These are phyloP conservation scores for Sisymbrium altissimum DNA, from an alignment of 345 rosid genomes.

Conservation along the genomic window DNA sequence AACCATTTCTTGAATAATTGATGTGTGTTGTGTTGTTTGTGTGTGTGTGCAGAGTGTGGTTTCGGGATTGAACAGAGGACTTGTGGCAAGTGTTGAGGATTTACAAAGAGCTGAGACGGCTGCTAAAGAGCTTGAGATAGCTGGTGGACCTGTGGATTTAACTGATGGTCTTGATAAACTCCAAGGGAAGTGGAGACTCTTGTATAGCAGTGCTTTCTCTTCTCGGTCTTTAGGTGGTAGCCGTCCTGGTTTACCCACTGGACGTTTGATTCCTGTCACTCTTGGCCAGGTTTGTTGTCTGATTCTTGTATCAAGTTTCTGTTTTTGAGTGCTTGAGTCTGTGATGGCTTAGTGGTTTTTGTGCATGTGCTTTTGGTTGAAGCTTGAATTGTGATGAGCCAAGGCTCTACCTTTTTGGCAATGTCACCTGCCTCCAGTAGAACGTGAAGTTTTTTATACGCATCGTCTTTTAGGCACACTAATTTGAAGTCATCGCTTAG, in stretches of 20 bases:
- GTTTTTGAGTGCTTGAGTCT: not conserved
- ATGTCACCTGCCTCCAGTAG: too few relatives aligned
- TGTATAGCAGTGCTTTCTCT: conserved; percentile 92
- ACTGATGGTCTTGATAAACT: conserved; percentile 50
- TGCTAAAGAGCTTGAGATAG: conserved; percentile 73
- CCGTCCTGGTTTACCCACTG: conserved; percentile 88
- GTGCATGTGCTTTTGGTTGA: too few relatives aligned
- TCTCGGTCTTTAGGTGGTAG: conserved; percentile 87
- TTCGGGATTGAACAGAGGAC: conserved; percentile 87
- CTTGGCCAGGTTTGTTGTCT: conserved; percentile 69
- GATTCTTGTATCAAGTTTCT: not conserved
- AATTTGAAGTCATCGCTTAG: not conserved
- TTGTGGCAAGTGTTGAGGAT: conserved; percentile 67
- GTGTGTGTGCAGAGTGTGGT: conserved; percentile 56
- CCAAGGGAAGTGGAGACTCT: conserved; percentile 88
- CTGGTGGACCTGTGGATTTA: conserved; percentile 65
- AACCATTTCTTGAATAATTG: not conserved
- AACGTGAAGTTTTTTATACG: too few relatives aligned
- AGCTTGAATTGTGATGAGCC: too few relatives aligned
- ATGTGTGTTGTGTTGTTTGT: not conserved
- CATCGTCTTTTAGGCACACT: too few relatives aligned
- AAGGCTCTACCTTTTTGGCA: too few relatives aligned
- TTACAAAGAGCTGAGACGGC: conserved; percentile 60
- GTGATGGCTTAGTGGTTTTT: not conserved
- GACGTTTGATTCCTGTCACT: conserved; percentile 83